Evolutionary conservation across 2,329 filamentous ascomycete species (phyloP).

Genomic region (Colletotrichum lindemuthianum): DNA sequence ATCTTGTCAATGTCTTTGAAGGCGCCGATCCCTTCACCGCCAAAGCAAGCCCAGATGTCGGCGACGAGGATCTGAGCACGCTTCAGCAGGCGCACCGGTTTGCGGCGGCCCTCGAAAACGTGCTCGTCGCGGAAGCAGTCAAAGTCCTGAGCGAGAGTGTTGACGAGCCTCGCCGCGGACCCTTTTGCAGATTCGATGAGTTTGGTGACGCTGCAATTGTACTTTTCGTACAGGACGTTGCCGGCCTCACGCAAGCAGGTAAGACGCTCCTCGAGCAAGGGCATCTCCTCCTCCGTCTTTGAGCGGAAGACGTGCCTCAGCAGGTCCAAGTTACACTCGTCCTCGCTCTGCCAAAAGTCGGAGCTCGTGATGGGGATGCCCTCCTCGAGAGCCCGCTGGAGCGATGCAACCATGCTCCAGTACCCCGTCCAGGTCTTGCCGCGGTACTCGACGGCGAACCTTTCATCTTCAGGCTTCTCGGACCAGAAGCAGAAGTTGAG

Average conservation of each 20-base stretch:
- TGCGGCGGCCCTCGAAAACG: conserved; percentile 75
- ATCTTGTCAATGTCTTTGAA: conserved; percentile 95
- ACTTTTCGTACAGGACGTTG: conserved; percentile 79
- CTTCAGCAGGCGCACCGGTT: conserved; percentile 84
- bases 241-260: conserved; percentile 85
- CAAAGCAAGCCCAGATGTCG: conserved; percentile 95
- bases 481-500: conserved; percentile 99
- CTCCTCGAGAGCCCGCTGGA: conserved; percentile 90
- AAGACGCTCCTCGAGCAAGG: conserved; percentile 81
- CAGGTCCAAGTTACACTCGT: conserved; percentile 78
- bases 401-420: conserved; percentile 88
- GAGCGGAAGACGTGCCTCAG: conserved; percentile 86
- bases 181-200: conserved; percentile 78
- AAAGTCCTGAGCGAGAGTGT: conserved; percentile 84
- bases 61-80: conserved; percentile 96
- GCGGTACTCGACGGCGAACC: conserved; percentile 85
- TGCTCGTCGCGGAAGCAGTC: conserved; percentile 87
- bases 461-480: conserved; percentile 71
- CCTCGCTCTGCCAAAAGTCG: conserved; percentile 83
- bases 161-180: conserved; percentile 87
- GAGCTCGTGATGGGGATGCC: conserved; percentile 90
- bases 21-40: conserved; percentile 79
- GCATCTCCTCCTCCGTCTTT: conserved; percentile 86
- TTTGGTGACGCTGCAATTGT: conserved; percentile 77
- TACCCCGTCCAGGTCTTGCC: conserved; percentile 92